A percentile compares a stretch with the other conserved stretches of the same genome.
Conservation (phyloP, 2,329 filamentous ascomycete genomes). For the Cytospora schulzeri region DNA sequence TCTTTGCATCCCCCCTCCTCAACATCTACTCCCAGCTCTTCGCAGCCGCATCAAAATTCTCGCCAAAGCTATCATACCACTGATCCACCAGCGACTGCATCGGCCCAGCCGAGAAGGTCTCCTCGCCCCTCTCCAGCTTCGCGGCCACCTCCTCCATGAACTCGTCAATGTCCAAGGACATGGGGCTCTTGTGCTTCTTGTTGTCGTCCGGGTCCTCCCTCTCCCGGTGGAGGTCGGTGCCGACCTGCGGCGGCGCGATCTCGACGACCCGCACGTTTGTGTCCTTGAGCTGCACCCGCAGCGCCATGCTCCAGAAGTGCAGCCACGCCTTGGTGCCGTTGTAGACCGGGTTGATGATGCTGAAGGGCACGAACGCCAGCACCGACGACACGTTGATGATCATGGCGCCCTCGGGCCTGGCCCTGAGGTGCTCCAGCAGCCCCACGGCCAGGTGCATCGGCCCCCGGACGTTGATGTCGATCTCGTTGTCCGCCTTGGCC, state of each 20-base stretch:
- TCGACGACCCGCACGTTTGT: conserved; percentile 53
- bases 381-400: conserved; percentile 59
- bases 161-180: conserved; percentile 51
- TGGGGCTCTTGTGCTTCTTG: conserved; percentile 57
- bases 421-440: conserved; percentile 52
- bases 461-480: conserved; percentile 60
- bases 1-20: background rate
- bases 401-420: conserved; percentile 40
- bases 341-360: conserved; percentile 59
- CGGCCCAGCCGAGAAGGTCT: conserved; percentile 50
- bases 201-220: conserved; percentile 58
- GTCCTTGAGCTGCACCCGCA: conserved; percentile 51
- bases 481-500: conserved; percentile 55
- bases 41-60: conserved; percentile 25
- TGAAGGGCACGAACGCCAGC: conserved; percentile 55
- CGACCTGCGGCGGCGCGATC: conserved; percentile 57
- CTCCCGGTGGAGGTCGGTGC: conserved; percentile 58
- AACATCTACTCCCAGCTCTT: conserved; percentile 16
- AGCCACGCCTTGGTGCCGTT: conserved; percentile 62
- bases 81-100: conserved; percentile 23
- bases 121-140: conserved; percentile 49
- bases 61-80: conserved; percentile 26
- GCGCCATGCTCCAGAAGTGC: conserved; percentile 58
- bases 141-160: conserved; percentile 52
- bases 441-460: conserved; percentile 57